phyloP scores from a whole-genome alignment of 305 asterid species.

The Fraxinus albicans region DNA sequence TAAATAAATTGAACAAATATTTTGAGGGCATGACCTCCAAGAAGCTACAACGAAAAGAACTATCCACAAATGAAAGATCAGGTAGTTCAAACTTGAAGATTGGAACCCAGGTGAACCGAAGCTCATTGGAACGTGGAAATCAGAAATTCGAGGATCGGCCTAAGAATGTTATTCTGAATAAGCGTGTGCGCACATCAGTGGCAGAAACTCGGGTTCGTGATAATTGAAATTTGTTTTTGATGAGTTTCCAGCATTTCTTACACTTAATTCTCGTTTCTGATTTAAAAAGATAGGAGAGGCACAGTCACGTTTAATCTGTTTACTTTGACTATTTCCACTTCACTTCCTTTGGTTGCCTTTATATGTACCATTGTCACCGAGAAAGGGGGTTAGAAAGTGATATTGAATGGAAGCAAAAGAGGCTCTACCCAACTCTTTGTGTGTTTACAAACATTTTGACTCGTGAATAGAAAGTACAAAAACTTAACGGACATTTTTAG shows the following conservation, averaged over 20 bases:
- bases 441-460: neutral
- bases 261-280: constrained; percentile 5
- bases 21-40: constrained; percentile 55
- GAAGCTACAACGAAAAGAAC: constrained; percentile 78
- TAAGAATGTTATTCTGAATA: constrained; percentile 62
- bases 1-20: constrained; percentile 64
- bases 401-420: neutral
- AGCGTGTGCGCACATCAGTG: constrained; percentile 86
- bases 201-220: constrained; percentile 88
- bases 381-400: neutral
- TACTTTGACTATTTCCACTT: constrained; percentile 4
- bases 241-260: constrained; percentile 21
- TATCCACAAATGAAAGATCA: constrained; percentile 66
- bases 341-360: neutral
- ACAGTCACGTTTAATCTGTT: neutral
- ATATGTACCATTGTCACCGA: constrained; percentile 11
- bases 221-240: constrained; percentile 22
- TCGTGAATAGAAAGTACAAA: neutral
- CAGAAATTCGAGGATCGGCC: constrained; percentile 81
- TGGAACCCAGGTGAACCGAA: constrained; percentile 73
- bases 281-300: neutral
- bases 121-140: constrained; percentile 55
- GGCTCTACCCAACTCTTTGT: neutral
- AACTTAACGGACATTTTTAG: neutral
- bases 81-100: constrained; percentile 63